Percentiles rank a stretch among this genome's conserved stretches.
These are phyloP conservation scores for Luvunga scandens DNA, from an alignment of 345 rosid genomes.

Conservation along the genomic window DNA sequence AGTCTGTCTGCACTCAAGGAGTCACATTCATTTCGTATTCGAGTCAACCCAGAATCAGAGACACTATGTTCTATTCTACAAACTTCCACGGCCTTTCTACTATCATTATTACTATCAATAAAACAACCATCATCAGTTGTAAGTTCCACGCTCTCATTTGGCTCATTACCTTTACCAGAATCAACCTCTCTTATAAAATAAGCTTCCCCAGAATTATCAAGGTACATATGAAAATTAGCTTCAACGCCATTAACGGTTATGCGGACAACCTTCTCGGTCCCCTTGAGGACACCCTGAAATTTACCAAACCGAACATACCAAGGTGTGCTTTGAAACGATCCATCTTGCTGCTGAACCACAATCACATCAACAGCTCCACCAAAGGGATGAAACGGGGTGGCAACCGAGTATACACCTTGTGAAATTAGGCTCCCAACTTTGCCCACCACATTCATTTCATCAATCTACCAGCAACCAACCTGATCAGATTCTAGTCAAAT, in stretches of 20 bases:
- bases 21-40: constrained; percentile 38
- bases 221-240: constrained; percentile 82
- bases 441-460: constrained; percentile 83
- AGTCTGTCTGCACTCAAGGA: constrained; percentile 34
- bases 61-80: constrained; percentile 61
- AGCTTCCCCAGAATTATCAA: constrained; percentile 93
- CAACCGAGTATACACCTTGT: constrained; percentile 86
- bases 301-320: constrained; percentile 96
- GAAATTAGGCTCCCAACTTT: constrained; percentile 83
- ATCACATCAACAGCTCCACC: constrained; percentile 96
- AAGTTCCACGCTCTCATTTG: constrained; percentile 19
- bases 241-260: constrained; percentile 77
- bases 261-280: constrained; percentile 73
- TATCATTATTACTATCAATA: constrained; percentile 19
- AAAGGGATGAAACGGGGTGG: constrained; percentile 93
- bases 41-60: constrained; percentile 55
- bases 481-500: constrained; percentile 10
- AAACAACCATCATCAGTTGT: constrained; percentile 14
- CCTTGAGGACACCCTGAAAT: constrained; percentile 93
- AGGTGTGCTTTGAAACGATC: constrained; percentile 76
- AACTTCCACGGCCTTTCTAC: constrained; percentile 20
- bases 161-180: constrained; percentile 34
- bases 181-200: constrained; percentile 76
- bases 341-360: constrained; percentile 86
- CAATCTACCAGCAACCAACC: constrained; percentile 14